A percentile compares a stretch with the other conserved stretches of the same genome.
Evolutionary conservation across 768 basidiomycete genomes (phyloP).

Genomic region (Auricularia sp.): DNA sequence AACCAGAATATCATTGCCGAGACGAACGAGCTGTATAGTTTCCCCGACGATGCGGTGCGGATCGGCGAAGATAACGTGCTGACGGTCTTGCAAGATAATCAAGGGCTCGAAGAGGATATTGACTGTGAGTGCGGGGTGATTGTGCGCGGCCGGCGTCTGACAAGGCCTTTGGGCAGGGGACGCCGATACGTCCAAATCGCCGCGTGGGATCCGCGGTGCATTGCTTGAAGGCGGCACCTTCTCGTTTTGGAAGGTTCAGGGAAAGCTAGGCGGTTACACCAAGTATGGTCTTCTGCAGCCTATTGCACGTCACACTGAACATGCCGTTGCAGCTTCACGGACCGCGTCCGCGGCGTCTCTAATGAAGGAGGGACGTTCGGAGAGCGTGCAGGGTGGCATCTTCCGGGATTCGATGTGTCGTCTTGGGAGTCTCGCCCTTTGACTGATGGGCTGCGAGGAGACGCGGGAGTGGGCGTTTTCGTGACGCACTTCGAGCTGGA

Average conservation of each 20-base stretch:
- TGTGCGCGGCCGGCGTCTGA: neutral
- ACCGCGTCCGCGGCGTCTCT: constrained; percentile 57
- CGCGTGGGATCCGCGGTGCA: constrained; percentile 73
- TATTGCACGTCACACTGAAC: neutral
- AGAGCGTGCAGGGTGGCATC: constrained; percentile 66
- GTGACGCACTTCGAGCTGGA: constrained; percentile 59
- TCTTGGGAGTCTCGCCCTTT: constrained; percentile 48
- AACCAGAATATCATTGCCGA: constrained; percentile 50
- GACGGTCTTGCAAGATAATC: constrained; percentile 66
- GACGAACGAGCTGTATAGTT: constrained; percentile 54
- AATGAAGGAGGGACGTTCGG: constrained; percentile 67
- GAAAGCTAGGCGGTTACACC: constrained; percentile 62
- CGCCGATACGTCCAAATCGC: constrained; percentile 53
- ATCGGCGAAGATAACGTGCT: constrained; percentile 58
- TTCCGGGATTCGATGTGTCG: constrained; percentile 47
- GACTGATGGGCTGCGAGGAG: constrained; percentile 44
- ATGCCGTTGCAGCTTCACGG: constrained; percentile 46
- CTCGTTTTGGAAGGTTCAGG: constrained; percentile 60
- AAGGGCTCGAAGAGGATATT: constrained; percentile 59
- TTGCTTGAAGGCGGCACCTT: constrained; percentile 49
- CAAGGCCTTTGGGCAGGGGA: constrained; percentile 18
- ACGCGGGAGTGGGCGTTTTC: constrained; percentile 74
- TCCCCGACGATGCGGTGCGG: constrained; percentile 46
- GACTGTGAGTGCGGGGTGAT: constrained; percentile 26
- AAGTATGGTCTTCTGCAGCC: constrained; percentile 28